Evolutionary conservation across 352 stramenopile species (phyloP).

Genomic region (Pythium phragmiticola): DNA sequence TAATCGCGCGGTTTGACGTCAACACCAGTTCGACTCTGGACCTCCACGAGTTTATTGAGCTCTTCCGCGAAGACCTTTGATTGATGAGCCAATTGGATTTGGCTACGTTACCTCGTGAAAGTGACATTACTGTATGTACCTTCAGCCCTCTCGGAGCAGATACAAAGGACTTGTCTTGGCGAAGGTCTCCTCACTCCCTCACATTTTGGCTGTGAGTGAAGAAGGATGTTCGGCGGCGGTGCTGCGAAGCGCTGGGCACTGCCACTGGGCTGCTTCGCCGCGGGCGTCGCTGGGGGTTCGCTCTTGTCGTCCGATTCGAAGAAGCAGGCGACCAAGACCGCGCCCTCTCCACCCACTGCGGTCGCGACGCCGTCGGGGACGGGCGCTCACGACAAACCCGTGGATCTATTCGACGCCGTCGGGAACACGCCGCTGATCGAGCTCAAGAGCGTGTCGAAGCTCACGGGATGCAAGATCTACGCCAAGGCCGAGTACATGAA

Average conservation of each 20-base stretch:
- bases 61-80: slow-evolving; percentile 73
- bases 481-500: slow-evolving; percentile 88
- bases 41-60: slow-evolving; percentile 75
- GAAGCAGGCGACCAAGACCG: not conserved
- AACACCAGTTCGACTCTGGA: slow-evolving; percentile 75
- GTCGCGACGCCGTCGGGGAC: not conserved
- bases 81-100: slow-evolving; percentile 3
- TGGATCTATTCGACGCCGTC: slow-evolving; percentile 64
- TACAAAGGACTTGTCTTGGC: not conserved
- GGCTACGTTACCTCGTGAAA: slow-evolving; percentile 6
- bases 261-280: slow-evolving; percentile 27
- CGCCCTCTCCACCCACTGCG: not conserved
- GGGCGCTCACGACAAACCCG: slow-evolving; percentile 34
- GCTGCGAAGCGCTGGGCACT: slow-evolving; percentile 24
- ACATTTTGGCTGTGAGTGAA: too few species aligned
- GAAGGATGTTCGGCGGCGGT: not conserved
- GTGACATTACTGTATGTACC: not conserved
- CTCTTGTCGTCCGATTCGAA: slow-evolving; percentile 14
- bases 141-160: not conserved
- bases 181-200: not conserved
- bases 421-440: slow-evolving; percentile 78
- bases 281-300: slow-evolving; percentile 26
- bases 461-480: slow-evolving; percentile 76
- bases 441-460: slow-evolving; percentile 57
- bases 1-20: slow-evolving; percentile 74